Evolutionary conservation across 495 filamentous ascomycete species (phyloP).

Genomic region (Aspergillus mulundensis): DNA sequence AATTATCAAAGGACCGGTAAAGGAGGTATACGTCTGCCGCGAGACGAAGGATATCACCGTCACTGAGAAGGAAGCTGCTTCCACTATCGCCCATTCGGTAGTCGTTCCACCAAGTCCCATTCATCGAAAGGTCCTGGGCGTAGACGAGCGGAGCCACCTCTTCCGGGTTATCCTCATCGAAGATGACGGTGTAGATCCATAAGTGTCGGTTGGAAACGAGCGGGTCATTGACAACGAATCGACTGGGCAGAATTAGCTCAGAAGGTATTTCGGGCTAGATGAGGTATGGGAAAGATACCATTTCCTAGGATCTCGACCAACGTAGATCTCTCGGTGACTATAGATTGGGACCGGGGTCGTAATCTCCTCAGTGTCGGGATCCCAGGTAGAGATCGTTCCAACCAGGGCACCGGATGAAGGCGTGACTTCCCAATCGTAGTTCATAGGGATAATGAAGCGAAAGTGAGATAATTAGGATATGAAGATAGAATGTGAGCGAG

Average conservation of each 20-base stretch:
- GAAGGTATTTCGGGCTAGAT: neutral
- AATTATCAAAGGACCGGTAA: conserved; percentile 17
- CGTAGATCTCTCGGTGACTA: conserved; percentile 29
- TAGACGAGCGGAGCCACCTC: conserved; percentile 52
- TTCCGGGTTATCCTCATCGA: conserved; percentile 32
- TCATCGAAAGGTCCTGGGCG: conserved; percentile 55
- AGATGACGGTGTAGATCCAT: conserved; percentile 58
- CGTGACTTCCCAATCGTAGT: neutral
- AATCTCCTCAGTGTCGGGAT: conserved; percentile 11
- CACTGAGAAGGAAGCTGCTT: conserved; percentile 46
- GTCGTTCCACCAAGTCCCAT: conserved; percentile 53
- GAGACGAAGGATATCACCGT: conserved; percentile 49
- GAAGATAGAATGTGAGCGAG: no score
- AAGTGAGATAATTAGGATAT: neutral
- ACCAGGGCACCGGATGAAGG: conserved; percentile 9
- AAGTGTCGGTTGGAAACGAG: conserved; percentile 56
- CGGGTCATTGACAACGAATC: conserved; percentile 37
- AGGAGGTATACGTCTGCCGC: conserved; percentile 18
- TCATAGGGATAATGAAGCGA: neutral
- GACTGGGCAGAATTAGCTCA: conserved; percentile 23
- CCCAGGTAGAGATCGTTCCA: conserved; percentile 26
- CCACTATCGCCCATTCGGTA: conserved; percentile 37
- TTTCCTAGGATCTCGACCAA: conserved; percentile 34
- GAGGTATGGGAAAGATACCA: conserved; percentile 22
- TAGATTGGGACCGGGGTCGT: conserved; percentile 19